Conservation (phyloP, 2,329 filamentous ascomycete genomes). For the Phaeophleospora eucalypticola region DNA sequence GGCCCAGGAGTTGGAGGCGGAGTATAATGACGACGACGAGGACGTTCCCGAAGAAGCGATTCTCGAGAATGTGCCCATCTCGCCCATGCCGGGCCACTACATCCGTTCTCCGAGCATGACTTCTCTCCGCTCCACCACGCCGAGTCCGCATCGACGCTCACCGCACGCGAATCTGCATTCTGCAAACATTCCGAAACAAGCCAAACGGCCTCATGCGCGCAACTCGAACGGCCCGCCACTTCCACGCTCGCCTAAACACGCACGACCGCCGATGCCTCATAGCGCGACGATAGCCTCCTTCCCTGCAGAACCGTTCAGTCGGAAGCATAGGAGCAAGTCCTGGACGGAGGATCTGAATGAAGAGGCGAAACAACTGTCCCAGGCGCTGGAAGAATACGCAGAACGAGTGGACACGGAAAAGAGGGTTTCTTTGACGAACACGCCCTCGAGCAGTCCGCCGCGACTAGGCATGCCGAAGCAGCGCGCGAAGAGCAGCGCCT, state of each 20-base stretch:
- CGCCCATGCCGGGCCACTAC: conserved; percentile 48
- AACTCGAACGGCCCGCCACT: conserved; percentile 18
- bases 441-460: conserved; percentile 26
- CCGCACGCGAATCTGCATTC: conserved; percentile 30
- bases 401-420: conserved; percentile 45
- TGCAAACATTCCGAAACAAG: conserved; percentile 34
- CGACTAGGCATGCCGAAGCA: conserved; percentile 22
- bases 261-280: conserved; percentile 27
- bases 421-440: conserved; percentile 32
- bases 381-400: conserved; percentile 75
- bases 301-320: conserved; percentile 23
- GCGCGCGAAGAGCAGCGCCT: conserved; percentile 28
- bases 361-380: conserved; percentile 70
- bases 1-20: conserved; percentile 65
- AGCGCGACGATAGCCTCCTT: conserved; percentile 29
- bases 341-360: conserved; percentile 70
- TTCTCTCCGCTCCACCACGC: conserved; percentile 27
- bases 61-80: conserved; percentile 78
- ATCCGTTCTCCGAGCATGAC: conserved; percentile 22
- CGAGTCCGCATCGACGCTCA: conserved; percentile 33
- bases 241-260: conserved; percentile 27
- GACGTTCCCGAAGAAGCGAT: conserved; percentile 72
- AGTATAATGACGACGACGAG: conserved; percentile 75
- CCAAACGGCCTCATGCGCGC: conserved; percentile 30
- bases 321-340: conserved; percentile 54